Conservation (phyloP, 2,329 filamentous ascomycete genomes). For the Juglanconis sp. region DNA sequence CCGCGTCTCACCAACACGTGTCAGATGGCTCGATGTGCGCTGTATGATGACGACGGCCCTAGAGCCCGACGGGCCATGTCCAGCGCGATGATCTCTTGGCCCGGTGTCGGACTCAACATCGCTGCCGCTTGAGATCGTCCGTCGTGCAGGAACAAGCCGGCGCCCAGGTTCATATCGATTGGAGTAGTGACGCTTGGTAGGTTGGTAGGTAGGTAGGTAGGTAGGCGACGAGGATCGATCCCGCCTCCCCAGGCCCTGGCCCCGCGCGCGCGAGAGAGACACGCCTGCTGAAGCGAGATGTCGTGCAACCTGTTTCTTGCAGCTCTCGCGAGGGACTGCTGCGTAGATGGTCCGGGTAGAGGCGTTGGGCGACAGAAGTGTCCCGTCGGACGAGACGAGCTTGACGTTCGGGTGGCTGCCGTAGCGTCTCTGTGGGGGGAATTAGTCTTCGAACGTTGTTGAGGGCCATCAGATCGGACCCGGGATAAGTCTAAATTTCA, state of each 20-base stretch:
- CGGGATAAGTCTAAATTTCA: too few relatives aligned
- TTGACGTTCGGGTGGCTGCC: not conserved
- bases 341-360: not conserved
- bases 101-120: too few relatives aligned
- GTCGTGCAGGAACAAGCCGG: not conserved
- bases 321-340: not conserved
- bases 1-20: slow-evolving; percentile 9
- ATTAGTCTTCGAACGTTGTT: too few relatives aligned
- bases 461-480: too few relatives aligned
- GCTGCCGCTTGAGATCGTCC: not conserved
- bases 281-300: slow-evolving; percentile 2
- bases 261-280: not conserved
- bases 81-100: not conserved
- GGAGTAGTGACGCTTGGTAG: not conserved
- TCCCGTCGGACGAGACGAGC: not conserved
- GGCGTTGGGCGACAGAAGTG: not conserved
- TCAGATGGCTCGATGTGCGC: slow-evolving; percentile 2
- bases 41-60: slow-evolving; percentile 8
- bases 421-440: not conserved
- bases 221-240: not conserved
- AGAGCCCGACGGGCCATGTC: slow-evolving; percentile 2
- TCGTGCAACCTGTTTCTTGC: not conserved
- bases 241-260: not conserved
- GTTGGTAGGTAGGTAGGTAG: not conserved
- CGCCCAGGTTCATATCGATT: not conserved